Conservation (phyloP, 345 rosid genomes). For the Garcia nutans region DNA sequence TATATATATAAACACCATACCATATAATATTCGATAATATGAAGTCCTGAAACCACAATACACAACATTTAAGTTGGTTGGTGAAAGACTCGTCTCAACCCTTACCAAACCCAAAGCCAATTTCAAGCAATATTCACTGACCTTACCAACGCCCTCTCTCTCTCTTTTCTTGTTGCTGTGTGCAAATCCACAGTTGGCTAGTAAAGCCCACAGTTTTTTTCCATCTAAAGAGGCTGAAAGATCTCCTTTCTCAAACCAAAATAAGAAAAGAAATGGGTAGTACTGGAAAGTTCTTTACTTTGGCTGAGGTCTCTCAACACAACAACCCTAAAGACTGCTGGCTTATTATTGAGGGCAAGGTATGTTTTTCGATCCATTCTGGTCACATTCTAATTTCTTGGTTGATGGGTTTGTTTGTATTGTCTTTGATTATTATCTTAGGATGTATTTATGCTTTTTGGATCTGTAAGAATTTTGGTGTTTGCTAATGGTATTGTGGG, state of each 20-base stretch:
- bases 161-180: background rate
- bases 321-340: conserved; percentile 66
- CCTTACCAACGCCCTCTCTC: conserved; percentile 6
- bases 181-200: background rate
- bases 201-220: background rate
- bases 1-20: too few relatives aligned
- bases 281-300: conserved; percentile 53
- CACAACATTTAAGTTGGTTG: background rate
- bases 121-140: background rate
- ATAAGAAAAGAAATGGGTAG: conserved; percentile 48
- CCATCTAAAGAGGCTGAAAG: background rate
- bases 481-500: background rate
- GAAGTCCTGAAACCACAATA: too few relatives aligned
- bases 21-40: too few relatives aligned
- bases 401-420: background rate
- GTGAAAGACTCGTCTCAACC: conserved; percentile 18
- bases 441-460: background rate
- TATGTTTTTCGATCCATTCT: conserved; percentile 18
- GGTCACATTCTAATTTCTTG: background rate
- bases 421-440: background rate
- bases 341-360: conserved; percentile 92
- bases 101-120: conserved; percentile 8
- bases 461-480: conserved; percentile 1
- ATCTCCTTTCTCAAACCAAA: background rate
- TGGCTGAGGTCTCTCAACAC: conserved; percentile 77